phyloP scores from a whole-genome alignment of 2,329 filamentous ascomycete genomes.

The Cladobotryum protrusum region DNA sequence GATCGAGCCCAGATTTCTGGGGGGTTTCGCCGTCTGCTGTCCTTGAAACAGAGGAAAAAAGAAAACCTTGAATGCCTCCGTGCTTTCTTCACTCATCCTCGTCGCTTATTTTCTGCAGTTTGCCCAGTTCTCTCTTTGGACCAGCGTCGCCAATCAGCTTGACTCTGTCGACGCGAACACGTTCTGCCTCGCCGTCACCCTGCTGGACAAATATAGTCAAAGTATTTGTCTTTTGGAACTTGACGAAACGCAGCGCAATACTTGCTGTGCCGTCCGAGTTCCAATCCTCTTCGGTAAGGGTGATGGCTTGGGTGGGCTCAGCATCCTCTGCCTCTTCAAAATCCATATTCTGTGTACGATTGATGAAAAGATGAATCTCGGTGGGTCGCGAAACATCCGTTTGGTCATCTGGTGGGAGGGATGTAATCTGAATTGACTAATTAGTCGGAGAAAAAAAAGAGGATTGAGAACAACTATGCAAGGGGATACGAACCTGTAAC shows the following conservation, averaged over 20 bases:
- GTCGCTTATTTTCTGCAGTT: constrained; percentile 89
- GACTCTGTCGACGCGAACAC: constrained; percentile 74
- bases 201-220: constrained; percentile 84
- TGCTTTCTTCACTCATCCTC: constrained; percentile 34
- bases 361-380: constrained; percentile 79
- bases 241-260: constrained; percentile 78
- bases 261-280: constrained; percentile 68
- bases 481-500: constrained; percentile 47
- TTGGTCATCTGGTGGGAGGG: constrained; percentile 62
- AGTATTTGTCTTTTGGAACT: constrained; percentile 90
- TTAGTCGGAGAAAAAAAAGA: constrained; percentile 9
- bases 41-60: too few species aligned
- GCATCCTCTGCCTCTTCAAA: constrained; percentile 93
- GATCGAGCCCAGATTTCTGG: too few species aligned
- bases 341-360: constrained; percentile 82
- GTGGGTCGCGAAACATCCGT: constrained; percentile 75
- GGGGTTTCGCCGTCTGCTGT: too few species aligned
- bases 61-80: too few species aligned
- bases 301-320: constrained; percentile 71
- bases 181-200: constrained; percentile 76
- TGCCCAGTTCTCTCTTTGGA: constrained; percentile 87
- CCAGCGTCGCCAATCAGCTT: constrained; percentile 82
- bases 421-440: constrained; percentile 63
- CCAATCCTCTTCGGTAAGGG: constrained; percentile 73
- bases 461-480: neutral